These are phyloP conservation scores for Pseudonitzschia multistriata DNA, from an alignment of 108 stramenopile genomes.

Conservation along the genomic window DNA sequence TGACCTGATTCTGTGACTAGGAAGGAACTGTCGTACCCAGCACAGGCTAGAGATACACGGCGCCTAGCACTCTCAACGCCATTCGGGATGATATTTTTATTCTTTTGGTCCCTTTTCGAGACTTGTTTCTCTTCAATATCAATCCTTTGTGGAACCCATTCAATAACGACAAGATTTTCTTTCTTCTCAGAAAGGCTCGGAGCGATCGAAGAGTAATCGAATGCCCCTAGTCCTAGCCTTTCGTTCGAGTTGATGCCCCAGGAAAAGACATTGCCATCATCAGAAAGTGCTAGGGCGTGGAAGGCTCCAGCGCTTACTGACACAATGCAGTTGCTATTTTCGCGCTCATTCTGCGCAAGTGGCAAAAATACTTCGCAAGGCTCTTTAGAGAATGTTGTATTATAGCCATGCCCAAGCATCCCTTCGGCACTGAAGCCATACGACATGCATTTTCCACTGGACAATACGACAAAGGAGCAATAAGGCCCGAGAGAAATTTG, in stretches of 20 bases:
- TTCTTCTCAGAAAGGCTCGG: slow-evolving; percentile 15
- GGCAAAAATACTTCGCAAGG: slow-evolving; percentile 53
- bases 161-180: slow-evolving; percentile 34
- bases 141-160: slow-evolving; percentile 37
- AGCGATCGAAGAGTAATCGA: slow-evolving; percentile 26
- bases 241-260: slow-evolving; percentile 54
- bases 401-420: slow-evolving; percentile 57
- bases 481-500: slow-evolving; percentile 62
- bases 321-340: slow-evolving; percentile 29
- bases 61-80: background rate
- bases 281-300: slow-evolving; percentile 56
- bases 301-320: slow-evolving; percentile 57
- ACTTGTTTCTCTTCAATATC: slow-evolving; percentile 16
- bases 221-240: slow-evolving; percentile 26
- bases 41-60: slow-evolving; percentile 43
- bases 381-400: slow-evolving; percentile 24
- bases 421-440: slow-evolving; percentile 75
- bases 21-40: slow-evolving; percentile 61
- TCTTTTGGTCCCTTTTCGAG: background rate
- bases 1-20: slow-evolving; percentile 49
- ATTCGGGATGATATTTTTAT: background rate
- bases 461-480: slow-evolving; percentile 70
- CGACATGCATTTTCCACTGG: slow-evolving; percentile 53
- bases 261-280: slow-evolving; percentile 42
- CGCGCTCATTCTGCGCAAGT: background rate